Percentiles rank a stretch among this genome's conserved stretches.
Evolutionary conservation across 2,329 filamentous ascomycete species (phyloP).

Genomic region (Arthrobotrys conoides): DNA sequence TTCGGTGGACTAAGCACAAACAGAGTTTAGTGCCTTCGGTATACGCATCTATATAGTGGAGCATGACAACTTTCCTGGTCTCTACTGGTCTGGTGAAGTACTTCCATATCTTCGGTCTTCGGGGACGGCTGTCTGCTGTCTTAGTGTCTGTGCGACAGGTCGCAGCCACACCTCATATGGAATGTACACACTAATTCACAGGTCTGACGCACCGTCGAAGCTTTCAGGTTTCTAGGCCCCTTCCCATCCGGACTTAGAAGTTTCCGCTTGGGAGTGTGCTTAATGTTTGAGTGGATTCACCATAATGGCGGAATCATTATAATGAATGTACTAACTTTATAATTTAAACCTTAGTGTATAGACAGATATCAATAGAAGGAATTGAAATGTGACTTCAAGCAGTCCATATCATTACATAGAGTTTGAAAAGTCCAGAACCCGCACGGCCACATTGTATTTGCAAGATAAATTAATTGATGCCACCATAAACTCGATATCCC

Average conservation of each 20-base stretch:
- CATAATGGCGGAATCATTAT: constrained; percentile 24
- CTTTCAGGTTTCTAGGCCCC: constrained; percentile 1
- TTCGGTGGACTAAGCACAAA: constrained; percentile 20
- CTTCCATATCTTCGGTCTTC: neutral
- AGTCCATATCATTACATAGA: too few relatives aligned
- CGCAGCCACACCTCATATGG: constrained; percentile 31
- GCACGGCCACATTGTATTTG: constrained; percentile 11
- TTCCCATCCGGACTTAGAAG: constrained; percentile 4
- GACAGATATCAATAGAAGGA: too few relatives aligned
- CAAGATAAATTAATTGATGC: constrained; percentile 1
- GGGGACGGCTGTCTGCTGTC: neutral
- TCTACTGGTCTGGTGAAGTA: neutral
- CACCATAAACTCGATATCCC: constrained; percentile 16
- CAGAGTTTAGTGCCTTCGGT: neutral
- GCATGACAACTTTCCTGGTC: constrained; percentile 18
- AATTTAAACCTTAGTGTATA: too few relatives aligned
- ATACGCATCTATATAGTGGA: neutral
- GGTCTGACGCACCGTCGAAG: constrained; percentile 2
- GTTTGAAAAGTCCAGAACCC: neutral
- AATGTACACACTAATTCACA: neutral
- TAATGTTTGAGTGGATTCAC: constrained; percentile 26
- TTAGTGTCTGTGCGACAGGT: constrained; percentile 46
- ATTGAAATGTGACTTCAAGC: too few relatives aligned
- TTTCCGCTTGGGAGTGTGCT: neutral
- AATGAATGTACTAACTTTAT: too few relatives aligned